Base-by-base conservation (phyloP, 148 eudicot species). In the Gaultheria prostrata region DNA sequence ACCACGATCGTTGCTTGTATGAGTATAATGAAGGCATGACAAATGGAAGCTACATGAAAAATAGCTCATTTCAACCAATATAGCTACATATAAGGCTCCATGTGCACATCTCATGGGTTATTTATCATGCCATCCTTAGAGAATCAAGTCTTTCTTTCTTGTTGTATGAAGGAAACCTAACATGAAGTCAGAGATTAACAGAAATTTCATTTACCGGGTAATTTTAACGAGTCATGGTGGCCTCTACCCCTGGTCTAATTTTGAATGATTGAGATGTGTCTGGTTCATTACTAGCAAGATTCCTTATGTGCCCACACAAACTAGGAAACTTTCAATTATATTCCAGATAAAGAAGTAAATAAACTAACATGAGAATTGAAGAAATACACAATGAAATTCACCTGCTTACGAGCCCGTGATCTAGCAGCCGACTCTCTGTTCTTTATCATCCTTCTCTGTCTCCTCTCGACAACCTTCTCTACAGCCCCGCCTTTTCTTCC, bases 331-430 rank as follows among this genome's bases (percentile, higher is more conserved):
- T 17, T 32, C 43, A 17, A 39, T 33, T 11, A 78, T 78, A 18
- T 32, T 32, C 48, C 35, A 54, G 54, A 53, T 33, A 33, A 28
- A 77, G 61, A 50, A 77, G 24, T 5, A 51, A n/a, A 61, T 65
- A 24, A 75, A 59, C 32, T 4, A 77, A 43, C 21, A 24, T 24
- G 46, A 56, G 30, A 32, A 24, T 33, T 18, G 4, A 35, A 71
- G 32, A 33, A 76, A 76, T 83, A 74, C 8, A 33, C 6, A 7
- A 35, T 21, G 30, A 65, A n/a, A 76, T 61, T 87, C 78, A 94
- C 99, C 99, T 96, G 97, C 84, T 96, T 96, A 80, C 98, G 97
- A 77, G 98, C 98, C 79, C 99, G 88, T 76, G 98, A 96, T 84
- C 98, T 90, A 39, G 99, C 98, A 84, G 99, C 99, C 13, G 99